Evolutionary conservation across 495 filamentous ascomycete species (phyloP).

Genomic region (Aspergillus olivimuriae): DNA sequence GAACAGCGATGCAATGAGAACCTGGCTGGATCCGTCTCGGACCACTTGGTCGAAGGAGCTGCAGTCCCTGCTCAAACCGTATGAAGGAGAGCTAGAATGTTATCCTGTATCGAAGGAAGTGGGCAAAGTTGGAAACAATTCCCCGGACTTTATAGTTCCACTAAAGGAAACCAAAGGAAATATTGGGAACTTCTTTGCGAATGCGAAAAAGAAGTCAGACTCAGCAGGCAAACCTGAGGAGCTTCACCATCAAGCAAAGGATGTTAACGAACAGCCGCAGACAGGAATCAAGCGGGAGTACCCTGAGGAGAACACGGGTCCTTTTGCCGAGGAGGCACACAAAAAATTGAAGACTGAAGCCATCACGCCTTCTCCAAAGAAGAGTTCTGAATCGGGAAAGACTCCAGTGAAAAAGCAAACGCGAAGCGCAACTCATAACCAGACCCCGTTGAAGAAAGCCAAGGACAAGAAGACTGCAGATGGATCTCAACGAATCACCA

Average conservation of each 20-base stretch:
- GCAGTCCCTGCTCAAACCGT: slow-evolving; percentile 70
- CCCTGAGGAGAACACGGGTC: slow-evolving; percentile 19
- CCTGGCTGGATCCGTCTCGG: slow-evolving; percentile 72
- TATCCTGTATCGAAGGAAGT: slow-evolving; percentile 87
- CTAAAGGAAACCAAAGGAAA: slow-evolving; percentile 81
- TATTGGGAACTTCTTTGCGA: slow-evolving; percentile 87
- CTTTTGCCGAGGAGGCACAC: slow-evolving; percentile 11
- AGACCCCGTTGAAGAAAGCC: slow-evolving; percentile 40
- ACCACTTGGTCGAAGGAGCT: slow-evolving; percentile 72
- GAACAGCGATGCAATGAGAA: slow-evolving; percentile 59
- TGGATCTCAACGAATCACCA: slow-evolving; percentile 76
- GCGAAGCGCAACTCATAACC: slow-evolving; percentile 36
- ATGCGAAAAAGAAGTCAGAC: slow-evolving; percentile 41
- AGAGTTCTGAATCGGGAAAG: too few species aligned
- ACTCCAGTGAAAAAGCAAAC: too few species aligned
- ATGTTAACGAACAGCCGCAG: slow-evolving; percentile 39
- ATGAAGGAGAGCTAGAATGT: slow-evolving; percentile 69
- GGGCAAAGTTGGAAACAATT: slow-evolving; percentile 93
- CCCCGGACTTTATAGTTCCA: slow-evolving; percentile 73
- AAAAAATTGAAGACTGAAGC: slow-evolving; percentile 26
- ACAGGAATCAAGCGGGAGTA: slow-evolving; percentile 55
- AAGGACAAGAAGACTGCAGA: slow-evolving; percentile 42
- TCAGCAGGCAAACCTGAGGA: slow-evolving; percentile 2
- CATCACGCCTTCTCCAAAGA: slow-evolving; percentile 11
- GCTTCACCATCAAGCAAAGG: slow-evolving; percentile 21